Conservation (phyloP, 148 eudicot genomes). For the Cornus suecica region DNA sequence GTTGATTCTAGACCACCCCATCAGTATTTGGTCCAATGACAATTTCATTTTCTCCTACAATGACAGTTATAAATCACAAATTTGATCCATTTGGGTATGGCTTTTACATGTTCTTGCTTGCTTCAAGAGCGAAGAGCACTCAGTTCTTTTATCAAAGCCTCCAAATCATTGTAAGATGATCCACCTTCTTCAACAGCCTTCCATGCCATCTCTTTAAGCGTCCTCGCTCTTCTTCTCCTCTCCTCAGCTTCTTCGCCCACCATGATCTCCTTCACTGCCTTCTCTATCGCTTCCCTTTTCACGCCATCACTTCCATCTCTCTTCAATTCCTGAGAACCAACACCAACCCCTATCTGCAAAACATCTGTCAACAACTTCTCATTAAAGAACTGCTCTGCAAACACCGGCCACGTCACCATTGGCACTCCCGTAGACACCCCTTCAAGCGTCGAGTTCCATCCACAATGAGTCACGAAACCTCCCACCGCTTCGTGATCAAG, state of each 20-base stretch:
- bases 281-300: too few species aligned
- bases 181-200: too few species aligned
- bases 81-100: too few species aligned
- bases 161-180: slow-evolving; percentile 7
- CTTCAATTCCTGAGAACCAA: slow-evolving; percentile 30
- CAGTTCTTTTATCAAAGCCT: slow-evolving; percentile 24
- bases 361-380: slow-evolving; percentile 36
- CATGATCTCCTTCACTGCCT: too few species aligned
- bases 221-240: too few species aligned
- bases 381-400: slow-evolving; percentile 34
- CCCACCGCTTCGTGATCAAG: slow-evolving; percentile 25
- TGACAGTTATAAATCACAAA: too few species aligned
- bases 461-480: slow-evolving; percentile 34
- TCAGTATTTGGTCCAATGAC: too few species aligned
- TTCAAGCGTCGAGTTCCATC: too few species aligned
- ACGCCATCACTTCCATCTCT: slow-evolving; percentile 10
- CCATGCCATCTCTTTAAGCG: too few species aligned
- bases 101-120: neutral
- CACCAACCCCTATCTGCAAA: slow-evolving; percentile 31
- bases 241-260: too few species aligned
- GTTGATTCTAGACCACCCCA: too few species aligned
- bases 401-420: slow-evolving; percentile 36
- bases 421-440: slow-evolving; percentile 28
- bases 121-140: neutral
- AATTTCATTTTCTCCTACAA: too few species aligned